Evolutionary conservation across 1,284 basidiomycete genomes (phyloP), one percentile per base, ranked within the genome.

Genomic region (Cystobasidium sp.): DNA sequence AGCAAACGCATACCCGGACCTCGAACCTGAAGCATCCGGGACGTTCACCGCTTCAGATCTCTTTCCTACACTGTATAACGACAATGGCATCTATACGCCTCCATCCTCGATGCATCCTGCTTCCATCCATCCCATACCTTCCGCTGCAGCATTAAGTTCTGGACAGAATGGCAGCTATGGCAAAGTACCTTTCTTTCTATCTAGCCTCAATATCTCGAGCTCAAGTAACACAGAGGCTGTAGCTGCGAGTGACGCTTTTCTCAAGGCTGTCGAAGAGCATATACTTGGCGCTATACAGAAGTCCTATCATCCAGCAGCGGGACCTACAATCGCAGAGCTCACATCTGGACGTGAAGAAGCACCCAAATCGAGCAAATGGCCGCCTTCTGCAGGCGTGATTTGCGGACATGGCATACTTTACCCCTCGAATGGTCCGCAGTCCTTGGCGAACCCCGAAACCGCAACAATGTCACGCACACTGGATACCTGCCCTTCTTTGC

Each of bases 11-110:
- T 63, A 16, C 43, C 9, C 43, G 22, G 61, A 41, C 7, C 5
- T 66, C 24, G 49, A 66, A 20, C 64, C 66, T 37, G 52, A 53
- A 12, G 63, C 41, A 24, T 73, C 70, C 14, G 70, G 70, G 14
- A 65, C 62, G 7, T 73, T 73, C 44, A 52, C 62, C 16, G 51
- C 49, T 39, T 53, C 56, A n/a, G 70, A 73, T 41, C 51, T 73
- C 4, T 73, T 73, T 44, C 70, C 70, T 6, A 20, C 62, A 6
- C 49, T 73, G 9, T 73, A 56, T 44, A 66, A 73, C 53, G 70
- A 71, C 49, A 71, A 71, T 44, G 56, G 56, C 51, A 43, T 71
- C 31, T 71, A 64, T 55, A 64, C 61, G 2, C 20, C 69, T 10
- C 69, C 69, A 10, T 51, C 69, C 14, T 53, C 59, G 20, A 51